Evolutionary conservation across 805 yeast species (phyloP).

Genomic region (Candida silvicultrix): DNA sequence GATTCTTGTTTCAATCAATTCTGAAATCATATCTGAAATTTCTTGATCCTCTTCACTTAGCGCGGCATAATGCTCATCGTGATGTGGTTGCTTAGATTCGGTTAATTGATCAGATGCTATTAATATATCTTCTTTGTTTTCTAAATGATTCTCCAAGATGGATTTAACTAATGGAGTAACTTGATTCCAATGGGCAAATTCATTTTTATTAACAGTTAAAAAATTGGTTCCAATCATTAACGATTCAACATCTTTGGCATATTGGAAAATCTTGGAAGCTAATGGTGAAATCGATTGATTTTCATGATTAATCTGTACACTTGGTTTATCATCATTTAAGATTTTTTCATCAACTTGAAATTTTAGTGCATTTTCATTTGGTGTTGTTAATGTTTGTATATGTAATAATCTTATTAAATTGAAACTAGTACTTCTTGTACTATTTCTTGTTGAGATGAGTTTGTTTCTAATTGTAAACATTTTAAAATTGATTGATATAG

Average conservation of each 20-base stretch:
- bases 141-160: conserved; percentile 31
- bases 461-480: neutral
- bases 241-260: conserved; percentile 56
- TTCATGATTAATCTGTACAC: conserved; percentile 16
- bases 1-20: conserved; percentile 86
- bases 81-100: neutral
- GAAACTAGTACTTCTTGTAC: too few relatives aligned
- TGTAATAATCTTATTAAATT: conserved; percentile 5
- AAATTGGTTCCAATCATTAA: conserved; percentile 72
- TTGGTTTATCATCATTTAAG: conserved; percentile 8
- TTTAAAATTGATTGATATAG: too few relatives aligned
- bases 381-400: conserved; percentile 52
- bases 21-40: conserved; percentile 83
- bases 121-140: conserved; percentile 26
- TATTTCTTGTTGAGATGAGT: too few relatives aligned
- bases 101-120: conserved; percentile 13
- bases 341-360: conserved; percentile 40
- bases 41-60: conserved; percentile 65
- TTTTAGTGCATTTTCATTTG: conserved; percentile 71
- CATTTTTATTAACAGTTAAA: conserved; percentile 64
- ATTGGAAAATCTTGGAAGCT: conserved; percentile 49
- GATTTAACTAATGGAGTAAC: conserved; percentile 57
- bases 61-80: conserved; percentile 6
- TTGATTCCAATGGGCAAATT: conserved; percentile 63
- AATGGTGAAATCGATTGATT: conserved; percentile 46